phyloP scores from a whole-genome alignment of 129 eudicot genomes.

The Centella asiatica region DNA sequence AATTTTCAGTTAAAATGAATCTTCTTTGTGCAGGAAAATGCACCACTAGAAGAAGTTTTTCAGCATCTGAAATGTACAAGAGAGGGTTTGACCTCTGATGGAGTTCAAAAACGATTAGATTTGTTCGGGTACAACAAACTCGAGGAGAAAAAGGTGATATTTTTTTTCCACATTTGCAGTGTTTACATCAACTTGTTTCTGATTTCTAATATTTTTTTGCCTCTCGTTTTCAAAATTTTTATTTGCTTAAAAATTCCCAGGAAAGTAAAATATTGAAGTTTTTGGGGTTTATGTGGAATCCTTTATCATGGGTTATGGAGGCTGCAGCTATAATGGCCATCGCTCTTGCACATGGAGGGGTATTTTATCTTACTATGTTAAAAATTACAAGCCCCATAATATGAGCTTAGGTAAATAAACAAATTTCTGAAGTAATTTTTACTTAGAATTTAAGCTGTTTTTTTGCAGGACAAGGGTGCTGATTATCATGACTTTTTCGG shows the following conservation, averaged over 20 bases:
- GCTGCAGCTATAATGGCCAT: constrained; percentile 89
- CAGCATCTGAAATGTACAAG: constrained; percentile 55
- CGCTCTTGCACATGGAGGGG: constrained; percentile 93
- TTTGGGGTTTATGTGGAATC: constrained; percentile 94
- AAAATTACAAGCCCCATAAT: background rate
- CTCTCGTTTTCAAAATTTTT: background rate
- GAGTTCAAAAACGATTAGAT: constrained; percentile 46
- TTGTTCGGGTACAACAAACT: constrained; percentile 77
- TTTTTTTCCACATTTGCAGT: background rate
- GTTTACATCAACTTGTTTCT: background rate
- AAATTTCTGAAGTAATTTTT: no score
- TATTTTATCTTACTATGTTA: constrained; percentile 7
- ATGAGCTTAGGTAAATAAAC: no score
- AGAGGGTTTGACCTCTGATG: constrained; percentile 47
- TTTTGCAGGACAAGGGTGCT: constrained; percentile 49
- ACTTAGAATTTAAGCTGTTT: background rate
- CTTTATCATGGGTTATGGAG: constrained; percentile 96
- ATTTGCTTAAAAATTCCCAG: constrained; percentile 17
- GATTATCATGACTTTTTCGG: constrained; percentile 77
- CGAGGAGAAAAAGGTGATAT: constrained; percentile 62
- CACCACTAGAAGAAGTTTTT: constrained; percentile 73
- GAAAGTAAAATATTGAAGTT: constrained; percentile 83
- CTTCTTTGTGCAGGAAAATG: constrained; percentile 45
- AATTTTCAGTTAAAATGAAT: background rate
- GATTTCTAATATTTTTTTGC: background rate